Evolutionary conservation across 2,329 filamentous ascomycete genomes (phyloP).

Genomic region (Cytospora paraplurivora): DNA sequence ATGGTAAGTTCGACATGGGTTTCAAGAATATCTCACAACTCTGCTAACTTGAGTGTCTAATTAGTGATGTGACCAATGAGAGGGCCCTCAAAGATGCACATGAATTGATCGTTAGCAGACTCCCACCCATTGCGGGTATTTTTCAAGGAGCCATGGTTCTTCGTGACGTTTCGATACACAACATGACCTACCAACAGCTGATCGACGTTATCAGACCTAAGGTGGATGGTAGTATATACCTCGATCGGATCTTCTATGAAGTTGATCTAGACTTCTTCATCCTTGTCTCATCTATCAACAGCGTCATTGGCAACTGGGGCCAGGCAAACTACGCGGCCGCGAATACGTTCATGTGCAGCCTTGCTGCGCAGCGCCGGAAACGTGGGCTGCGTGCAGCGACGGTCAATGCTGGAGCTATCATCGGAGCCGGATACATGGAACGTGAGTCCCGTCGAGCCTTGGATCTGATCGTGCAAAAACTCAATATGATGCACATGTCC

Average conservation of each 20-base stretch:
- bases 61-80: slow-evolving; percentile 25
- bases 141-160: slow-evolving; percentile 34
- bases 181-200: slow-evolving; percentile 27
- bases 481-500: slow-evolving; percentile 25
- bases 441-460: neutral
- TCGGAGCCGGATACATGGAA: slow-evolving; percentile 31
- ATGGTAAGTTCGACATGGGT: neutral
- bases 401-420: slow-evolving; percentile 25
- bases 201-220: slow-evolving; percentile 25
- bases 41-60: neutral
- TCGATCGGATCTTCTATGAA: slow-evolving; percentile 25
- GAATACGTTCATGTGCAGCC: slow-evolving; percentile 36
- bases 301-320: slow-evolving; percentile 47
- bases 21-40: too few relatives aligned
- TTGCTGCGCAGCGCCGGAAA: slow-evolving; percentile 26
- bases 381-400: slow-evolving; percentile 23
- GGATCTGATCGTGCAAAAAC: neutral
- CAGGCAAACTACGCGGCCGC: slow-evolving; percentile 48
- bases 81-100: slow-evolving; percentile 23
- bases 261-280: slow-evolving; percentile 43
- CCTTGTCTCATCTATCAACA: slow-evolving; percentile 44
- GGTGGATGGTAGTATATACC: slow-evolving; percentile 29
- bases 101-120: neutral
- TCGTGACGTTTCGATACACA: slow-evolving; percentile 23
- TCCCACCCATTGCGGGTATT: slow-evolving; percentile 30